phyloP scores from a whole-genome alignment of 2,329 filamentous ascomycete genomes.

The Xylaria hypoxylon region DNA sequence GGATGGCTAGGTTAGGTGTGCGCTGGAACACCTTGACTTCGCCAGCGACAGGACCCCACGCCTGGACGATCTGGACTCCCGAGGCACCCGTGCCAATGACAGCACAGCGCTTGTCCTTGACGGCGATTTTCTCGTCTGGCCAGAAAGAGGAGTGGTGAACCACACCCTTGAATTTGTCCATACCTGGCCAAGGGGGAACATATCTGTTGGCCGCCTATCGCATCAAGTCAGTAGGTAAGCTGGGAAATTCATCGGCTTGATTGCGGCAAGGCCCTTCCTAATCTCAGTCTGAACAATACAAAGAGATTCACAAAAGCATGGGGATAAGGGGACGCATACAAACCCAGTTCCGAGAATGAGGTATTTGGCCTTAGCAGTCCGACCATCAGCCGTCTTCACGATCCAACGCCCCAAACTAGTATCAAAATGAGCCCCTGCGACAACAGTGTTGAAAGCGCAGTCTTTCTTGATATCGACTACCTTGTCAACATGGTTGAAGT shows the following conservation, averaged over 20 bases:
- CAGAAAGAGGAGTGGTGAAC: constrained; percentile 71
- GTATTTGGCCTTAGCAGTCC: constrained; percentile 61
- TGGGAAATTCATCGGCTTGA: not conserved
- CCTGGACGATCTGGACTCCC: constrained; percentile 73
- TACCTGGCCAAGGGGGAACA: constrained; percentile 69
- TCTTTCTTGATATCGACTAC: constrained; percentile 67
- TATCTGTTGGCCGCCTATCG: constrained; percentile 67
- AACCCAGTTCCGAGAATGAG: constrained; percentile 67
- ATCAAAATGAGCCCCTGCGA: constrained; percentile 64
- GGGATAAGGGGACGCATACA: constrained; percentile 43
- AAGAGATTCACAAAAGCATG: not conserved
- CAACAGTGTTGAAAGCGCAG: constrained; percentile 66
- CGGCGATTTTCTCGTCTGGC: constrained; percentile 67
- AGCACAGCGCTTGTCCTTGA: constrained; percentile 68
- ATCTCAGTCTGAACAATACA: not conserved
- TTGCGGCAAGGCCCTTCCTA: not conserved
- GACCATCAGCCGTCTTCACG: constrained; percentile 63
- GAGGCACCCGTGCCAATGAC: constrained; percentile 74
- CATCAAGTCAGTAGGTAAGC: not conserved
- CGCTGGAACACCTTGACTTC: constrained; percentile 72
- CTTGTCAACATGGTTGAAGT: constrained; percentile 71
- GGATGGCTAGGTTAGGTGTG: constrained; percentile 73
- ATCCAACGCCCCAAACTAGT: constrained; percentile 61
- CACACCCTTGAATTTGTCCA: constrained; percentile 69
- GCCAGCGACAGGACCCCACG: constrained; percentile 64